A percentile compares a stretch with the other conserved stretches of the same genome.
phyloP scores from a whole-genome alignment of 2,329 filamentous ascomycete species.

The Colletotrichum limetticola region DNA sequence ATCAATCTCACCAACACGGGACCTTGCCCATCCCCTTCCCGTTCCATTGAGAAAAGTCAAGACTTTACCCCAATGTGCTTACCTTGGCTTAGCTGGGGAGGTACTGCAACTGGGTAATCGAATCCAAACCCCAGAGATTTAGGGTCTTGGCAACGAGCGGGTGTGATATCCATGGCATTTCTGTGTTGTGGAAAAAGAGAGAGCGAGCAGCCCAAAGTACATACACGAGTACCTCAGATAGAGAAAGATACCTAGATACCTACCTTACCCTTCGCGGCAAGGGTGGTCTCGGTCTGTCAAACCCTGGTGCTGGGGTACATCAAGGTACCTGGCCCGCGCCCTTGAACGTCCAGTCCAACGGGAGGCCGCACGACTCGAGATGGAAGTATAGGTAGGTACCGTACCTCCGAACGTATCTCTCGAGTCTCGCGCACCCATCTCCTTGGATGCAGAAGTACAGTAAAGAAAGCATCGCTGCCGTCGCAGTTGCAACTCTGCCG shows the following conservation, averaged over 20 bases:
- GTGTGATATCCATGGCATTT: background rate
- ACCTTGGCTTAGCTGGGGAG: background rate
- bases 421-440: background rate
- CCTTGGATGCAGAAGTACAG: background rate
- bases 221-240: background rate
- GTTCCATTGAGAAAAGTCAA: background rate
- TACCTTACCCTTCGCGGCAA: background rate
- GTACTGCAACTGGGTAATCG: background rate
- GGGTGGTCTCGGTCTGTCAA: background rate
- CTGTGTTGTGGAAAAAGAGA: background rate
- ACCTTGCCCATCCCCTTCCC: background rate
- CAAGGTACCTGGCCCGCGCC: background rate
- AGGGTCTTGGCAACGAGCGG: slow-evolving; percentile 24
- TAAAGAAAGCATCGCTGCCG: background rate
- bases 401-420: background rate
- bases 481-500: slow-evolving; percentile 26
- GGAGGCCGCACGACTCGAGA: background rate
- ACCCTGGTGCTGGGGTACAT: background rate
- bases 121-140: background rate
- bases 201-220: background rate
- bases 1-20: background rate
- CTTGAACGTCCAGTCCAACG: background rate
- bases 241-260: background rate
- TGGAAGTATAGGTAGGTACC: background rate
- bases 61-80: background rate